Percentiles rank a stretch among this genome's conserved stretches.
Evolutionary conservation across 2,329 filamentous ascomycete genomes (phyloP).

Genomic region (Cyanodermella asteris): DNA sequence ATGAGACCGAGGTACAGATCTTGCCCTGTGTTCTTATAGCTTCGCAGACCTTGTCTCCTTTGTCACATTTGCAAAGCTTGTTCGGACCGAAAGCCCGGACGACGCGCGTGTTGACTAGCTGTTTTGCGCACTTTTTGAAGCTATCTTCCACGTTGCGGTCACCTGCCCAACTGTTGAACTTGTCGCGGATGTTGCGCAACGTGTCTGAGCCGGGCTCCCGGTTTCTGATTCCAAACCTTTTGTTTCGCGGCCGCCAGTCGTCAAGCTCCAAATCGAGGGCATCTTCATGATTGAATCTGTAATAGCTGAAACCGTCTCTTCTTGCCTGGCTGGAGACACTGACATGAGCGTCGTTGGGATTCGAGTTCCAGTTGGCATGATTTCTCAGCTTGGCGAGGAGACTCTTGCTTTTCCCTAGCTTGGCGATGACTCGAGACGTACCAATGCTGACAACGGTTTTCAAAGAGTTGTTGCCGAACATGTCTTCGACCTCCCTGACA

Average conservation of each 20-base stretch:
- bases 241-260: constrained; percentile 6
- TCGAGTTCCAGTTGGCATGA: neutral
- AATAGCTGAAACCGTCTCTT: constrained; percentile 3
- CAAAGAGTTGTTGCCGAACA: constrained; percentile 2
- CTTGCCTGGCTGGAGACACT: constrained; percentile 1
- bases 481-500: constrained; percentile 4
- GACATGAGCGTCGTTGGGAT: constrained; percentile 4
- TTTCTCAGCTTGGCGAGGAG: constrained; percentile 1
- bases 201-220: no score
- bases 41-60: no score
- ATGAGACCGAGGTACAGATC: no score
- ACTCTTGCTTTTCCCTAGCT: neutral
- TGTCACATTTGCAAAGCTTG: no score
- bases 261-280: constrained; percentile 5
- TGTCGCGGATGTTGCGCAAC: no score
- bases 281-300: constrained; percentile 5
- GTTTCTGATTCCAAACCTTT: no score
- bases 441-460: constrained; percentile 7
- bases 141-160: no score
- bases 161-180: no score
- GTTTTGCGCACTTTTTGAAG: no score
- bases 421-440: constrained; percentile 2
- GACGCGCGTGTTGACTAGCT: no score
- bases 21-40: no score
- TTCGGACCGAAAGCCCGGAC: no score